Conservation (phyloP, 1,284 basidiomycete species). For the Sanguinoderma infundibulare region DNA sequence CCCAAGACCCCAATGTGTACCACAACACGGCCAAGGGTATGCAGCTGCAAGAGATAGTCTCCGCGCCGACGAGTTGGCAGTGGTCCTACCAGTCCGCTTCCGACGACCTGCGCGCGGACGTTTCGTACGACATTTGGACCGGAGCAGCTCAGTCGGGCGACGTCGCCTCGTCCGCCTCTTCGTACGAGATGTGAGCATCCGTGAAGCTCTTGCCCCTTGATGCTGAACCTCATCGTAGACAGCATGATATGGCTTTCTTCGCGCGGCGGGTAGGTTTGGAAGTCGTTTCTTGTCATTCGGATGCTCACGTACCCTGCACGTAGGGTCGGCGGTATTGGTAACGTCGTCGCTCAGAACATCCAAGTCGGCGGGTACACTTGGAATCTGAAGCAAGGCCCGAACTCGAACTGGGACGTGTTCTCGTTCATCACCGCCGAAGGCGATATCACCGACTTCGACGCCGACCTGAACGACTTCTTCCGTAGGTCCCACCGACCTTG, state of each 20-base stretch:
- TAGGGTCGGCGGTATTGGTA: slow-evolving; percentile 60
- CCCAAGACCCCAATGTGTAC: slow-evolving; percentile 45
- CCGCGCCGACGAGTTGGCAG: slow-evolving; percentile 54
- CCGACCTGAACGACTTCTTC: slow-evolving; percentile 60
- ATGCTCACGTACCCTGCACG: background rate
- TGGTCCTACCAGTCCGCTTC: slow-evolving; percentile 56
- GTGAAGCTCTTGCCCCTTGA: no score
- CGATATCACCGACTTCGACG: slow-evolving; percentile 55
- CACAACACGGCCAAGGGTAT: slow-evolving; percentile 50
- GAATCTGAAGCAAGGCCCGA: slow-evolving; percentile 61
- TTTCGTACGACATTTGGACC: slow-evolving; percentile 63
- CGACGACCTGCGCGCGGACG: slow-evolving; percentile 55
- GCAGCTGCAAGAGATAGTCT: slow-evolving; percentile 47
- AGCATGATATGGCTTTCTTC: slow-evolving; percentile 69
- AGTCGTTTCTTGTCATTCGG: background rate
- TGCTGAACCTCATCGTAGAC: background rate
- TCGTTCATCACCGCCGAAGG: slow-evolving; percentile 57
- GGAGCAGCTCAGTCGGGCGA: slow-evolving; percentile 47
- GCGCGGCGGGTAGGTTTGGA: slow-evolving; percentile 52
- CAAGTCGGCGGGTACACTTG: slow-evolving; percentile 55
- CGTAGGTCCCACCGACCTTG: slow-evolving; percentile 36
- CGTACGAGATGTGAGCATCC: slow-evolving; percentile 54
- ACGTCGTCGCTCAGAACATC: slow-evolving; percentile 47
- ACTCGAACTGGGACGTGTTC: slow-evolving; percentile 58
- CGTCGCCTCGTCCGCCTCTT: slow-evolving; percentile 52